Evolutionary conservation across 192 early-diverging fungal genomes (phyloP), one percentile per base, ranked within the genome.

Genomic region (Gryganskiella cystojenkinii): DNA sequence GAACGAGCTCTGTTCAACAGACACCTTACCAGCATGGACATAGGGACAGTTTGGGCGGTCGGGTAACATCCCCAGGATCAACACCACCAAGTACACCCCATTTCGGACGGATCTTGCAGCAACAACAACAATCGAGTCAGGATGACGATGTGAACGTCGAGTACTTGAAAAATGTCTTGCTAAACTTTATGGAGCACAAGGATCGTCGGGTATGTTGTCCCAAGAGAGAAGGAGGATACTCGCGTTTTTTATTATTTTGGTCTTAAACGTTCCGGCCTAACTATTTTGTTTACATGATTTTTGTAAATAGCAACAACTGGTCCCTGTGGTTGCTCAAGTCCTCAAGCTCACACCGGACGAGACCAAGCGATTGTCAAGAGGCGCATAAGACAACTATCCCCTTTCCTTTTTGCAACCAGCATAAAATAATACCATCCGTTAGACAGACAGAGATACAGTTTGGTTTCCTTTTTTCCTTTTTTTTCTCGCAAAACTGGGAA

Each of bases 171-270:
- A 86, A 89, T 56, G 83, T 95, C 1, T 60, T 95, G 27, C 44
- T 95, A 24, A 91, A 88, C 70, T 93, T 93, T 67, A 76, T 95
- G 67, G 92, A 95, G 79, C 79, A 85, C 40, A 92, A 87, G 59
- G 86, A 88, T 10, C 90, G 86, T 64, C 82, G 92, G 63, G 91
- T 92, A 84, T 80, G 86, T 80, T 15, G 30, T 28, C 51, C 19
- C 64, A n/a, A n/a, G n/a, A n/a, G n/a, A n/a, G n/a, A n/a, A n/a
- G n/a, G n/a, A n/a, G n/a, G n/a, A n/a, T n/a, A n/a, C n/a, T n/a
- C n/a, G n/a, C n/a, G n/a, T n/a, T 22, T 51, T 22, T 47, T 49
- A 45, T 61, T 14, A 54, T 56, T 25, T 27, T 47, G 33, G 27
- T 9, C 44, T 20, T 20, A 19, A 13, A 4, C 30, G 19, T 27